A percentile compares a stretch with the other conserved stretches of the same genome.
phyloP scores from a whole-genome alignment of 805 yeast genomes.

The Brettanomyces naardenensis region DNA sequence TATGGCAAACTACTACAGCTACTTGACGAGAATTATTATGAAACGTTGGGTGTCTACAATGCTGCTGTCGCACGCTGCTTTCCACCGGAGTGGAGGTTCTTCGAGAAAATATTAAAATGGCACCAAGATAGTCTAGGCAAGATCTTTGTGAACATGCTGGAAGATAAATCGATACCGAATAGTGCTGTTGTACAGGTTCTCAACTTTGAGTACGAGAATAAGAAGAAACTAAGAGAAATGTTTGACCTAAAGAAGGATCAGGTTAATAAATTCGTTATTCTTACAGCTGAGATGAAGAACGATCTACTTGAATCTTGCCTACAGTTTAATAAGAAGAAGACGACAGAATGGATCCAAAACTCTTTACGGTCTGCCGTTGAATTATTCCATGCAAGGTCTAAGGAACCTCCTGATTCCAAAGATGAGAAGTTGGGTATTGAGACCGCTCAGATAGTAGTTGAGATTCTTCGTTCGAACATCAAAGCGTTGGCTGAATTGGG shows the following conservation, averaged over 20 bases:
- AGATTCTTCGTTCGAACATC: constrained; percentile 20
- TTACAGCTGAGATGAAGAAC: constrained; percentile 56
- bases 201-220: constrained; percentile 67
- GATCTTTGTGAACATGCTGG: constrained; percentile 54
- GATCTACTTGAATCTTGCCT: constrained; percentile 72
- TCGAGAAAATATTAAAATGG: constrained; percentile 48
- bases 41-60: constrained; percentile 63
- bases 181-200: constrained; percentile 63
- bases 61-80: constrained; percentile 50
- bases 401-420: constrained; percentile 47
- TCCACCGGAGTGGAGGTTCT: constrained; percentile 71
- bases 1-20: constrained; percentile 49
- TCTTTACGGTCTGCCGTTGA: constrained; percentile 26
- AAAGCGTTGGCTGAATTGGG: constrained; percentile 32
- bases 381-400: constrained; percentile 55
- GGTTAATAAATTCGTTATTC: constrained; percentile 42
- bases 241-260: constrained; percentile 41
- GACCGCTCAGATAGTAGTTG: constrained; percentile 19
- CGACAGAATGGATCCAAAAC: constrained; percentile 78
- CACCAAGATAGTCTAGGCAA: constrained; percentile 62
- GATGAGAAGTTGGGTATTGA: constrained; percentile 22
- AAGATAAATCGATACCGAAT: constrained; percentile 53
- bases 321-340: constrained; percentile 59
- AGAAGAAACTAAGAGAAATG: constrained; percentile 39
- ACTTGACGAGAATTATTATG: constrained; percentile 69